phyloP scores from a whole-genome alignment of 169 alveolate genomes.

The Pseudocohnilembus persalinus region DNA sequence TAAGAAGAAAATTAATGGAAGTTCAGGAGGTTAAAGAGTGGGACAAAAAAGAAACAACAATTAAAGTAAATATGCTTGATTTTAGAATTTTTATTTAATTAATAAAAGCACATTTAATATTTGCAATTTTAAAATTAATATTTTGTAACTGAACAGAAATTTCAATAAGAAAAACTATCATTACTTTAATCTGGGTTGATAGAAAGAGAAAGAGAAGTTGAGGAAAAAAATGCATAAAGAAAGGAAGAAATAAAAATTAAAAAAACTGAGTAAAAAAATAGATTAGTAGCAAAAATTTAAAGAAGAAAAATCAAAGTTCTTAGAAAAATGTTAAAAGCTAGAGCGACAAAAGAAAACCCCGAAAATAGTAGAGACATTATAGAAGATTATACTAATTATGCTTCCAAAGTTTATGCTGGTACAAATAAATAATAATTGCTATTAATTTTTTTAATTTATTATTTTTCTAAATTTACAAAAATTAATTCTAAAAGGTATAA shows the following conservation, averaged over 20 bases:
- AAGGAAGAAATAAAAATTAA: conserved; percentile 81
- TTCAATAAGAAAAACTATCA: conserved; percentile 78
- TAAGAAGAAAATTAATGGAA: conserved; percentile 84
- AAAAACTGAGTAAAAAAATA: conserved; percentile 86
- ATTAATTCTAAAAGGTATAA: conserved; percentile 31
- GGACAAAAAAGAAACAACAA: conserved; percentile 86
- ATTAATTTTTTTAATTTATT: too few relatives aligned
- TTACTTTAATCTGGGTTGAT: conserved; percentile 71
- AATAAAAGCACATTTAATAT: too few relatives aligned
- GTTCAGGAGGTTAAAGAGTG: conserved; percentile 91
- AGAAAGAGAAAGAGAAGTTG: conserved; percentile 86
- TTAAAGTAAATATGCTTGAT: conserved; percentile 41
- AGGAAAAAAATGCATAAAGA: conserved; percentile 81
- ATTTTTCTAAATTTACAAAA: not conserved
- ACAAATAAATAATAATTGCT: too few relatives aligned
- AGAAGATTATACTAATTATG: conserved; percentile 86
- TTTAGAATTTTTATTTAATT: too few relatives aligned
- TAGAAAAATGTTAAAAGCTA: conserved; percentile 81
- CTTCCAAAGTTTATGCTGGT: conserved; percentile 86
- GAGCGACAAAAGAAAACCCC: conserved; percentile 74
- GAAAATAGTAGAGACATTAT: conserved; percentile 80
- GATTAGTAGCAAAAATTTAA: conserved; percentile 77
- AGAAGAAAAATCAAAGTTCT: conserved; percentile 84
- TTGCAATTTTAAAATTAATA: too few relatives aligned
- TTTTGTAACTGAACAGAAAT: too few relatives aligned